phyloP scores from a whole-genome alignment of 495 filamentous ascomycete species.

The Talaromyces stipitatus region DNA sequence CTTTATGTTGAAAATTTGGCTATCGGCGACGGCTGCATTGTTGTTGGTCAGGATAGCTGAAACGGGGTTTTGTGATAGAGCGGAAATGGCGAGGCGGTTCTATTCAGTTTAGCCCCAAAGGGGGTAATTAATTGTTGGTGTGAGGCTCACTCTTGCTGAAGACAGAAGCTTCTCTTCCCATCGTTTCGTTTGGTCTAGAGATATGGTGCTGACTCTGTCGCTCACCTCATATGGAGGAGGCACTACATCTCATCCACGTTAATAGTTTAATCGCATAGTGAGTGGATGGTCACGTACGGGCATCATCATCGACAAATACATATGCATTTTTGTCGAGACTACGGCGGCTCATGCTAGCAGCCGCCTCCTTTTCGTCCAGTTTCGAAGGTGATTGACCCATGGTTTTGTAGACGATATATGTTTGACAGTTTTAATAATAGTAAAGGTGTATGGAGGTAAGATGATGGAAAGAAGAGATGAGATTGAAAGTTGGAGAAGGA shows the following conservation, averaged over 20 bases:
- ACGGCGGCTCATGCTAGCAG: conserved; percentile 3
- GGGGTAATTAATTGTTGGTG: not conserved
- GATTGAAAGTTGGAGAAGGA: not conserved
- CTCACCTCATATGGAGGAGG: conserved; percentile 13
- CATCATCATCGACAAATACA: conserved; percentile 4
- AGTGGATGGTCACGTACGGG: not conserved
- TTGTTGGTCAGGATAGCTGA: conserved; percentile 45
- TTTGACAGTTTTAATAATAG: not conserved
- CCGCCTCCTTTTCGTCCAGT: conserved; percentile 2
- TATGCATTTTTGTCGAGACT: conserved; percentile 5
- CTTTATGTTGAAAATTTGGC: conserved; percentile 72
- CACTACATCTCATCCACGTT: not conserved
- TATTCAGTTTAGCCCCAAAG: conserved; percentile 14
- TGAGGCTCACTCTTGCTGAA: conserved; percentile 14
- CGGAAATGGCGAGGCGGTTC: conserved; percentile 62
- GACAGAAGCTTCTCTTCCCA: conserved; percentile 17
- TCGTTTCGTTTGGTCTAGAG: conserved; percentile 9
- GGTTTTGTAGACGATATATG: not conserved
- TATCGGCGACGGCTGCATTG: conserved; percentile 47
- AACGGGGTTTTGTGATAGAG: conserved; percentile 50
- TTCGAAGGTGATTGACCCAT: conserved; percentile 5
- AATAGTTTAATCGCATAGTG: not conserved
- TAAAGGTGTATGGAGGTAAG: not conserved
- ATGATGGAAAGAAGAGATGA: not conserved
- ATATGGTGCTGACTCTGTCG: conserved; percentile 9